Evolutionary conservation across 2,329 filamentous ascomycete genomes (phyloP).

Genomic region (Cladosporium halotolerans): DNA sequence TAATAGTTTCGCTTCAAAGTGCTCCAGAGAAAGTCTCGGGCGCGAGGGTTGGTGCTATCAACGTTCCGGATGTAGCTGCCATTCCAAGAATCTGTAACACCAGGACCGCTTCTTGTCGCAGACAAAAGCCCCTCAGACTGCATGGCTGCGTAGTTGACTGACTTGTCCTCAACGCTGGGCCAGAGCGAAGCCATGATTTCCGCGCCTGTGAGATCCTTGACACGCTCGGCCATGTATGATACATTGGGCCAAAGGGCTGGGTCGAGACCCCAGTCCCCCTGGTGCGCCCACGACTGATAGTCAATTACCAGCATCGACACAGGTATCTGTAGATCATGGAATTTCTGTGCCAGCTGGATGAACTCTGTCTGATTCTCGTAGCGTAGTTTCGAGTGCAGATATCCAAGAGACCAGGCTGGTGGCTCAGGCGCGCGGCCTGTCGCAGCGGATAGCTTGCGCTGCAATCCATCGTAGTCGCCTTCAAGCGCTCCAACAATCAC

Average conservation of each 20-base stretch:
- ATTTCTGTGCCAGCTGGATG: constrained; percentile 25
- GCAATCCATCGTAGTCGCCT: constrained; percentile 27
- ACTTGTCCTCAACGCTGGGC: constrained; percentile 27
- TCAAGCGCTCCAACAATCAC: constrained; percentile 24
- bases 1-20: constrained; percentile 27
- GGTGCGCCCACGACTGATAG: constrained; percentile 28
- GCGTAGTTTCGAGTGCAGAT: constrained; percentile 28
- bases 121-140: constrained; percentile 23
- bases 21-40: constrained; percentile 27
- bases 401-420: constrained; percentile 28
- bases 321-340: constrained; percentile 26
- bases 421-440: constrained; percentile 27
- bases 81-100: constrained; percentile 28
- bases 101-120: constrained; percentile 25
- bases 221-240: constrained; percentile 21
- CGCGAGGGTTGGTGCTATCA: constrained; percentile 28
- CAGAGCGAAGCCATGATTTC: constrained; percentile 31
- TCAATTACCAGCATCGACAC: constrained; percentile 30
- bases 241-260: constrained; percentile 27
- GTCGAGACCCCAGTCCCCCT: constrained; percentile 29
- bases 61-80: constrained; percentile 28
- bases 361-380: constrained; percentile 30
- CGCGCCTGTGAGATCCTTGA: constrained; percentile 29
- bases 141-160: constrained; percentile 26
- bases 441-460: constrained; percentile 22